phyloP scores from a whole-genome alignment of 768 basidiomycete genomes.

The Suillus tomentosus region DNA sequence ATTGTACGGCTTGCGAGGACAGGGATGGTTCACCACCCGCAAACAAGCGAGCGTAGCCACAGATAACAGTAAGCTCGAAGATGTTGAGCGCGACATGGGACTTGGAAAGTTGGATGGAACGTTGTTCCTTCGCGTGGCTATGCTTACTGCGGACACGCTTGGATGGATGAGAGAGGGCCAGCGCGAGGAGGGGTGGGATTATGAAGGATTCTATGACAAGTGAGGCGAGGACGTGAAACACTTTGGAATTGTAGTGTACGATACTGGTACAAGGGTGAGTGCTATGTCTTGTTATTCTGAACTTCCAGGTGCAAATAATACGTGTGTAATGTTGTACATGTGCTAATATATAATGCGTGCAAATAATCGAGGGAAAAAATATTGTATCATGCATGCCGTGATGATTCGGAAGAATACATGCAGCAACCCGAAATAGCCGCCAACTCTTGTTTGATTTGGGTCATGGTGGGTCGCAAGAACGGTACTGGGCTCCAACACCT shows the following conservation, averaged over 20 bases:
- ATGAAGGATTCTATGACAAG: conserved; percentile 28
- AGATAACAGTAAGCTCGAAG: conserved; percentile 17
- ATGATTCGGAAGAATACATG: conserved; percentile 6
- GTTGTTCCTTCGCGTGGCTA: conserved; percentile 28
- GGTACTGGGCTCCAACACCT: conserved; percentile 47
- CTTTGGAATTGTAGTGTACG: conserved; percentile 15
- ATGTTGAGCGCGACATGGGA: conserved; percentile 28
- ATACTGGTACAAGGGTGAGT: conserved; percentile 10
- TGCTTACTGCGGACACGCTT: conserved; percentile 28
- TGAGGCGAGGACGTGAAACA: not conserved
- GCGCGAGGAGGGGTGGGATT: conserved; percentile 29
- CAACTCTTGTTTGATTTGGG: conserved; percentile 31
- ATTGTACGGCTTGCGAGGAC: conserved; percentile 20
- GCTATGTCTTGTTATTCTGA: not conserved
- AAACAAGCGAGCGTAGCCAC: conserved; percentile 12
- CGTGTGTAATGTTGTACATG: not conserved
- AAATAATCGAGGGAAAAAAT: conserved; percentile 6
- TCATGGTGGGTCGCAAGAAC: conserved; percentile 45
- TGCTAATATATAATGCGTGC: not conserved
- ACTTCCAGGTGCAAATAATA: not conserved
- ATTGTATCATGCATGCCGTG: conserved; percentile 8
- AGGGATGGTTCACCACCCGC: conserved; percentile 18
- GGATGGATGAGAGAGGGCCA: conserved; percentile 41
- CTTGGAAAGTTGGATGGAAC: conserved; percentile 28
- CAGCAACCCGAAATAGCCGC: conserved; percentile 13